A percentile compares a stretch with the other conserved stretches of the same genome.
phyloP scores from a whole-genome alignment of 306 rosid species.

The Dicorynia guianensis region DNA sequence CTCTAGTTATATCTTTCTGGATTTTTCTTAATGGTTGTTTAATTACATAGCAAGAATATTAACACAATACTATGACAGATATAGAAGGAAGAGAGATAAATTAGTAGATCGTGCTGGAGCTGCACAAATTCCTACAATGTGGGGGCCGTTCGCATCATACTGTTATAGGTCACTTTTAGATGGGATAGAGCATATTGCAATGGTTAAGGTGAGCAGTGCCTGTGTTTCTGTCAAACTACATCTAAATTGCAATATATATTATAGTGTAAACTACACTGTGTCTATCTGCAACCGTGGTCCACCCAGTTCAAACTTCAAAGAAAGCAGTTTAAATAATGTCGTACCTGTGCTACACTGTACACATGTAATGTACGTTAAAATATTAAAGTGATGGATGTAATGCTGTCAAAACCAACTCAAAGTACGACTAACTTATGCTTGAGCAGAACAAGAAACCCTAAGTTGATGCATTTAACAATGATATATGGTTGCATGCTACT shows the following conservation, averaged over 20 bases:
- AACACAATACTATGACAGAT: conserved; percentile 57
- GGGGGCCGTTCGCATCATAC: conserved; percentile 91
- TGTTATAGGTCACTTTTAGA: conserved; percentile 84
- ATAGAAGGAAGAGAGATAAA: conserved; percentile 89
- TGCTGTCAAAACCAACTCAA: not conserved
- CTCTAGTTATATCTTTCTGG: not conserved
- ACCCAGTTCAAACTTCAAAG: not conserved
- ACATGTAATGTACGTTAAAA: not conserved
- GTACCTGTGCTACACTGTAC: not conserved
- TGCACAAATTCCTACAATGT: conserved; percentile 91
- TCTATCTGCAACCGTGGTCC: conserved; percentile 9
- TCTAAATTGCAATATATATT: conserved; percentile 4
- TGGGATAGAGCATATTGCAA: conserved; percentile 95
- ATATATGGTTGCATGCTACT: conserved; percentile 13
- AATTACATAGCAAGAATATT: conserved; percentile 28
- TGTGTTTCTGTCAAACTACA: conserved; percentile 3
- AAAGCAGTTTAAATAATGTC: not conserved
- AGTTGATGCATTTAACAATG: not conserved
- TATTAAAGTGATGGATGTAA: not conserved
- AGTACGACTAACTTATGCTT: conserved; percentile 9
- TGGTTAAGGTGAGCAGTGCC: conserved; percentile 82
- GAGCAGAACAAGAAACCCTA: conserved; percentile 1
- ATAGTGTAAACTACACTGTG: not conserved
- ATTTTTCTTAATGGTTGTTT: conserved; percentile 32
- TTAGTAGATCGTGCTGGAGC: conserved; percentile 66